Evolutionary conservation across 2,329 filamentous ascomycete species (phyloP), one percentile per base, ranked within the genome.

Genomic region (Drechslerella dactyloides): DNA sequence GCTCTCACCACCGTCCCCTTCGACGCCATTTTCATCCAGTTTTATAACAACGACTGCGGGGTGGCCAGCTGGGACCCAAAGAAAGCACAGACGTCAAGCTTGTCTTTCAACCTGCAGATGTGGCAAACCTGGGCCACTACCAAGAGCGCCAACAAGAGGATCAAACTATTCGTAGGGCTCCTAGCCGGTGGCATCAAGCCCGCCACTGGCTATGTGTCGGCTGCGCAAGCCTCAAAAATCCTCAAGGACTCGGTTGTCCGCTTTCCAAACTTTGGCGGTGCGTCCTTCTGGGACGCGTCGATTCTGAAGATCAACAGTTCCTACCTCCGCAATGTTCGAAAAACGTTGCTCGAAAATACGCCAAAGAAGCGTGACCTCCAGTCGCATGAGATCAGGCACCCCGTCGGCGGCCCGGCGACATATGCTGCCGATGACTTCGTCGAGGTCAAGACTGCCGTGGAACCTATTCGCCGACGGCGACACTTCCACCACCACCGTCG

Each of bases 41-140:
- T 89, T 79, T 89, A 89, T 79, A 88, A 89, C 82, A 89, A 89
- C 81, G 44, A 33, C 4, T 90, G 88, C 78, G 86, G 86, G 15
- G 79, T 85, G 0, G 78, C 81, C 72, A 82, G 81, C 27, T 90
- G 83, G 79, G 60, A 79, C 0, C 37, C 37, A 15, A 83, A 55
- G 13, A 55, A 62, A 37, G 33, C 35, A 11, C 68, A 74, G 53
- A 60, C 17, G 21, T 55, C 56, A 11, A 73, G 70, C 54, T 21
- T 11, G 19, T 51, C 40, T 13, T 75, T 74, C 62, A 75, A 75
- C 64, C 58, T 75, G 35, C 57, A 56, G 15, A 50, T 82, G 27
- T 90, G 87, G 88, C 85, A 90, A 77, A 81, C 80, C 69, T 90
- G 87, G 87, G 87, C 87, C 19, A 83, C 82, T 75, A 82, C 78